A percentile compares a stretch with the other conserved stretches of the same genome.
phyloP scores from a whole-genome alignment of 495 filamentous ascomycete species.

The Monascus purpureus region DNA sequence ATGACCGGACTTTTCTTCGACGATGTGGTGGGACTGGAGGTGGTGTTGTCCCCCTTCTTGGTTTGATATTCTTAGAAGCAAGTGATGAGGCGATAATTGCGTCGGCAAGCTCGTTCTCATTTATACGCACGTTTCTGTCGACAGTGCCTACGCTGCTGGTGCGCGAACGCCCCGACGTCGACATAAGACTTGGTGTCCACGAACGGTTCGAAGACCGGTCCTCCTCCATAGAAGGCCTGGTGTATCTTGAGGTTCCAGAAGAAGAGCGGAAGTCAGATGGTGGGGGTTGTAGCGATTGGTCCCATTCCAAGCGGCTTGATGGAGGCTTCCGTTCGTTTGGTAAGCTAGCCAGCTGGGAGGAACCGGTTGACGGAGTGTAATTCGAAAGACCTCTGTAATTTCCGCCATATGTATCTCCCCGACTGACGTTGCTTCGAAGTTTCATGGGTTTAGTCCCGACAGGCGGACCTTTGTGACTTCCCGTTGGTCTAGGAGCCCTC shows the following conservation, averaged over 20 bases:
- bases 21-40: conserved; percentile 36
- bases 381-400: too few species aligned
- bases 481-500: neutral
- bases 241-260: neutral
- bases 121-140: conserved; percentile 17
- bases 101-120: conserved; percentile 44
- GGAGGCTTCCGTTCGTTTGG: too few species aligned
- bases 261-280: neutral
- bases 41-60: conserved; percentile 25
- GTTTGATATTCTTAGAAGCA: conserved; percentile 57
- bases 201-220: conserved; percentile 5
- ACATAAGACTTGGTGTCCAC: conserved; percentile 15
- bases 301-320: too few species aligned
- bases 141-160: conserved; percentile 14
- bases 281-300: too few species aligned
- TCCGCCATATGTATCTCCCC: too few species aligned
- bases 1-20: conserved; percentile 26
- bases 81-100: conserved; percentile 79
- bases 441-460: too few species aligned
- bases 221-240: neutral
- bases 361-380: too few species aligned
- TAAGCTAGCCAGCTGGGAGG: too few species aligned
- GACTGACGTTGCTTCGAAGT: too few species aligned
- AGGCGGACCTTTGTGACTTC: too few species aligned
- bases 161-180: conserved; percentile 13